Evolutionary conservation across 805 yeast species (phyloP), one percentile per base, ranked within the genome.

Genomic region (Candida schatavii): DNA sequence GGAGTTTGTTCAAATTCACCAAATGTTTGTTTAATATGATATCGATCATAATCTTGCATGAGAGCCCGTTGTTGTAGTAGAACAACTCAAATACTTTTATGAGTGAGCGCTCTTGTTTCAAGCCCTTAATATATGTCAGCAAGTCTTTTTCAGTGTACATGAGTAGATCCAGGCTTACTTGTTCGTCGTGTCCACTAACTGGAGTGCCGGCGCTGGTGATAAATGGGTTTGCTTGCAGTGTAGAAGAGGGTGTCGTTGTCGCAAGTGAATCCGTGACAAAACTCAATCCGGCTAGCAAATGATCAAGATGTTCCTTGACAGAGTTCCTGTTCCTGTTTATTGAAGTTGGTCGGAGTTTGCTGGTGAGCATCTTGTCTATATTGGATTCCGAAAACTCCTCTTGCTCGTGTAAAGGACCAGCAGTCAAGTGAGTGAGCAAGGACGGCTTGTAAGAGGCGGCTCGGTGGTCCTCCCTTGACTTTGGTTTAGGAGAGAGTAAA

Each of bases 401-500:
- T 5, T 27, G 23, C 17, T 22, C 37, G 27, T 7, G 7, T 7
- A 21, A 28, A 4, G 30, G 15, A 4, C 32, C 39, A 14, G 39
- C 10, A 11, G 25, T 10, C 27, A 66, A 51, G 28, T 56, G 61
- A 31, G 51, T 42, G 15, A 66, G 47, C 15, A 69, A 47, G 14
- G 70, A 63, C 15, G 74, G 74, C 34, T 58, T 63, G 48, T 50
- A 66, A 11, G 41, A 20, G 6, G 20, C 21, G 27, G n/a, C 18
- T 30, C 31, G 40, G 23, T n/a, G 45, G 14, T 32, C 31, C n/a
- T 26, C 25, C 10, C 27, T 7, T 5, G 27, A 20, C 3, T 29
- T 34, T n/a, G 38, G 36, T 19, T 44, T 20, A 25, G 63, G 69
- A 4, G 64, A 55, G 15, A 67, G 51, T 18, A 67, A 57, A 43